Evolutionary conservation across 345 rosid species (phyloP), one percentile per base, ranked within the genome.

Genomic region (Brassica nigra): DNA sequence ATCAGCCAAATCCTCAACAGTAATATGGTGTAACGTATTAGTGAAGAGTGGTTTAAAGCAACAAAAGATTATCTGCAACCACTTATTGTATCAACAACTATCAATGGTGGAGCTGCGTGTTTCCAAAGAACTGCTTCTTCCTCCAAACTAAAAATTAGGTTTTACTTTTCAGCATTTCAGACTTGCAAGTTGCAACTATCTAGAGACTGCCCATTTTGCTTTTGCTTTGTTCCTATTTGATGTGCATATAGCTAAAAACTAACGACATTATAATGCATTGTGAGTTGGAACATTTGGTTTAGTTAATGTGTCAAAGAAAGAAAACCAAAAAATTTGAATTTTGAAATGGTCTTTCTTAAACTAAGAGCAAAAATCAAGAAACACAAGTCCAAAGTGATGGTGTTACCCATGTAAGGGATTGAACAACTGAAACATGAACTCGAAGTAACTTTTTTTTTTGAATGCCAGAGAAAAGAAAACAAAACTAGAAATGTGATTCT

Each of bases 1-100:
- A 68, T 79, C 75, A 74, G 70, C 82, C 57, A 79, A 42, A 72
- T 65, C 28, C 68, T 78, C 68, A 78, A 20, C 68, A 66, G 9
- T 42, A 42, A 66, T 65, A 9, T 66, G 73, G 29, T 55, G 23
- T 66, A 11, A 78, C n/a, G 61, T 55, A 1, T 34, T 34, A 47
- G 3, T 18, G 28, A 63, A 34, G 30, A 70, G 8, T 5, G 5
- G 47, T 6, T 31, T 34, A 23, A 20, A 10, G 31, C 11, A 49
- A 63, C 6, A 11, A 23, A 9, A 47, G 36, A 34, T 0, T 20
- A 6, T 69, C 11, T 8, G 49, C 39, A 36, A 67, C 31, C 74
- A 58, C 65, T 28, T 39, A 9, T 4, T 68, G 68, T 16, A 8
- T 5, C n/a, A n/a, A n/a, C 47, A 20, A 20, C 23, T 20, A 20